phyloP scores from a whole-genome alignment of 106 monocot species.

The Xerophyta viscosa region DNA sequence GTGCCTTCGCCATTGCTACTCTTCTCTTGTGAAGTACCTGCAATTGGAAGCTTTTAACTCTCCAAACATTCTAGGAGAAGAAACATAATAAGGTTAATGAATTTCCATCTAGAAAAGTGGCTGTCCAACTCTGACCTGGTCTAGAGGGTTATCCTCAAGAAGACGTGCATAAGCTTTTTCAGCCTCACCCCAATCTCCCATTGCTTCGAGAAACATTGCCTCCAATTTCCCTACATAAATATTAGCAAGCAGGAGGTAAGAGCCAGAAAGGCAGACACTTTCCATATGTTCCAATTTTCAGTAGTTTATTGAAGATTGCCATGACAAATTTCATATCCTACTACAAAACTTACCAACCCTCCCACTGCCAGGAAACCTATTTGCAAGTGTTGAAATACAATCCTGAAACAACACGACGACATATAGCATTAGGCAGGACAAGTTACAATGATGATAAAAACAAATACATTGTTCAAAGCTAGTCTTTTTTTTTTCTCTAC shows the following conservation, averaged over 20 bases:
- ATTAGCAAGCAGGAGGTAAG: background rate
- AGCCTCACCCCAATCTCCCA: constrained; percentile 73
- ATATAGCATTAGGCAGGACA: too few species aligned
- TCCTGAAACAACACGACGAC: constrained; percentile 37
- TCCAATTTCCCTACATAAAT: constrained; percentile 45
- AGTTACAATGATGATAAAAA: too few species aligned
- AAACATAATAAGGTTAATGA: too few species aligned
- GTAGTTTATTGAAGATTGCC: too few species aligned
- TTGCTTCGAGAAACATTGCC: constrained; percentile 80
- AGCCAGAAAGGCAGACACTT: too few species aligned
- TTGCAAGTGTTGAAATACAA: constrained; percentile 54
- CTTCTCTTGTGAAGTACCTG: constrained; percentile 77
- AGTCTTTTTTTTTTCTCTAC: too few species aligned
- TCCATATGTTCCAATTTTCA: too few species aligned
- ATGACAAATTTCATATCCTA: too few species aligned
- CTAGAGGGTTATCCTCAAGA: constrained; percentile 67
- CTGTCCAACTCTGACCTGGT: constrained; percentile 90
- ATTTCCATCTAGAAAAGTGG: too few species aligned
- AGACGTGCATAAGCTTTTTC: constrained; percentile 68
- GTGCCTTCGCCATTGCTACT: constrained; percentile 83
- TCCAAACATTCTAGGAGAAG: too few species aligned
- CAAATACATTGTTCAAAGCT: too few species aligned
- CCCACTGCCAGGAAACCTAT: constrained; percentile 60
- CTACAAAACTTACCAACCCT: constrained; percentile 58
- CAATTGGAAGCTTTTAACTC: constrained; percentile 9